These are phyloP conservation scores for Russula emetica DNA, from an alignment of 768 basidiomycete genomes.

Conservation along the genomic window DNA sequence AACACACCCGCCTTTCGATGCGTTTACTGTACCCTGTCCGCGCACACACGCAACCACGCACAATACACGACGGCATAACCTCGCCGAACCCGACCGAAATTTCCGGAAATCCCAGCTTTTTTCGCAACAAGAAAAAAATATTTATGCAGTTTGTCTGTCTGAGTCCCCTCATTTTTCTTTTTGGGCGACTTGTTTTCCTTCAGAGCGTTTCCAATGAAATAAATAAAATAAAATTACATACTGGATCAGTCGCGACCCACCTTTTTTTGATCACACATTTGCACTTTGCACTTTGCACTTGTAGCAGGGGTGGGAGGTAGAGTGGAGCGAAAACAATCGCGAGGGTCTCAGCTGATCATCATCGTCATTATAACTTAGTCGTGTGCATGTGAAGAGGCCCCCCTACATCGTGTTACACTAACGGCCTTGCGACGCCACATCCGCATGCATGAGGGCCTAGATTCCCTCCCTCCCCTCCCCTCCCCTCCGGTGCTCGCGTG, in stretches of 20 bases:
- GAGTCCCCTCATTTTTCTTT: no score
- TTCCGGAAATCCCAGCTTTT: background rate
- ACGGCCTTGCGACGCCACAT: slow-evolving; percentile 14
- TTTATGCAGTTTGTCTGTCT: background rate
- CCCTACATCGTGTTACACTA: slow-evolving; percentile 10
- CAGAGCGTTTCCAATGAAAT: no score
- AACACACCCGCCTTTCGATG: background rate
- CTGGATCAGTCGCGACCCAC: no score
- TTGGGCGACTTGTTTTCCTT: no score
- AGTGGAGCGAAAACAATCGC: background rate
- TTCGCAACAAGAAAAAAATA: no score
- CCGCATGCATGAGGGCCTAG: slow-evolving; percentile 5
- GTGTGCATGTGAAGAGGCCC: background rate
- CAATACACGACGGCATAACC: background rate
- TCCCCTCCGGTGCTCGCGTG: no score
- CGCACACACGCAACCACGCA: no score
- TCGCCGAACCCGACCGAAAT: background rate
- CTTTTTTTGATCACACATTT: no score
- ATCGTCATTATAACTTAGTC: no score
- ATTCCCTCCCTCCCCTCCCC: background rate
- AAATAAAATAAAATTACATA: no score
- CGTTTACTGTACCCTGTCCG: background rate
- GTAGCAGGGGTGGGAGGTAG: background rate
- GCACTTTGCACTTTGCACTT: no score
- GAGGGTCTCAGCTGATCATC: no score